These are phyloP conservation scores for Macadamia tetraphylla DNA, from an alignment of 164 flowering plant genomes.

Conservation along the genomic window DNA sequence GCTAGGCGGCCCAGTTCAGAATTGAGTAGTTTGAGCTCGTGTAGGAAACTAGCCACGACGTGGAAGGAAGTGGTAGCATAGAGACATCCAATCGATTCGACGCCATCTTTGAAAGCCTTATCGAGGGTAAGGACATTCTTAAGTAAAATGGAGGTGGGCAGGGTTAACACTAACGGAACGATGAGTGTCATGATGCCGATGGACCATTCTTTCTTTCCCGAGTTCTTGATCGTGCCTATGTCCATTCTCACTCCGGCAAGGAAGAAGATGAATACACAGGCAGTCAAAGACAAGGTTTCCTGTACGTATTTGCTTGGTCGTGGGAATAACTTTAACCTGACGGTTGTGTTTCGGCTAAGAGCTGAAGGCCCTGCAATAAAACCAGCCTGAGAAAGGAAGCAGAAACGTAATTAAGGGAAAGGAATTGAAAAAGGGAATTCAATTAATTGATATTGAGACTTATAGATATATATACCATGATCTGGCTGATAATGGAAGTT, in stretches of 20 bases:
- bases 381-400: not conserved
- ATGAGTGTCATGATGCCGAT: slow-evolving; percentile 8
- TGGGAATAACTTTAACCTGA: not conserved
- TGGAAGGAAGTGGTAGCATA: slow-evolving; percentile 7
- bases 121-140: not conserved
- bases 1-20: slow-evolving; percentile 31
- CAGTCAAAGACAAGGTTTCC: slow-evolving; percentile 1
- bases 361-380: slow-evolving; percentile 13
- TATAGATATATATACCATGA: no score
- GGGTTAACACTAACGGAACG: slow-evolving; percentile 3
- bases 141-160: not conserved
- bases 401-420: not conserved
- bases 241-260: slow-evolving; percentile 19
- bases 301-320: not conserved
- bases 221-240: slow-evolving; percentile 1
- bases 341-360: not conserved
- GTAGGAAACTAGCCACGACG: slow-evolving; percentile 13
- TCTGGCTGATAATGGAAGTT: no score
- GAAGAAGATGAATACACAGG: slow-evolving; percentile 15
- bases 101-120: not conserved
- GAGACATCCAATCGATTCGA: not conserved
- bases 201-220: slow-evolving; percentile 6
- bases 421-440: no score
- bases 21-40: slow-evolving; percentile 24
- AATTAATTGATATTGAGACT: no score